phyloP scores from a whole-genome alignment of 805 yeast genomes.

The Zygotorulaspora danielsina region DNA sequence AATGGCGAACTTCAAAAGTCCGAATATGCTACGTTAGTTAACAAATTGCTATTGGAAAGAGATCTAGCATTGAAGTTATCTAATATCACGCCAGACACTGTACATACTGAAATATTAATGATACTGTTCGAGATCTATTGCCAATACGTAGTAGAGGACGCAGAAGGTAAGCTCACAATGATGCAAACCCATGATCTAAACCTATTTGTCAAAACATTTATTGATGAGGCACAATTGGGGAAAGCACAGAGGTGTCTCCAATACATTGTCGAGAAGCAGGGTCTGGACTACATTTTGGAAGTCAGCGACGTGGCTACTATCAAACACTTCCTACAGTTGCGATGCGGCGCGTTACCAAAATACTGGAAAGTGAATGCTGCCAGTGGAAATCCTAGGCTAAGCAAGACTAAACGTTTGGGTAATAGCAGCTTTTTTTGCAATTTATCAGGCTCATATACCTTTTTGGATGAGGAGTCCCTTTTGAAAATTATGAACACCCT shows the following conservation, averaged over 20 bases:
- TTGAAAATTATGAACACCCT: slow-evolving; percentile 15
- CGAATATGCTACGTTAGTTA: slow-evolving; percentile 16
- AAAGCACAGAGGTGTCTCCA: slow-evolving; percentile 23
- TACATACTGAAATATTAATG: slow-evolving; percentile 15
- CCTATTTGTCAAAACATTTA: slow-evolving; percentile 15
- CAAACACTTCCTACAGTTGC: slow-evolving; percentile 21
- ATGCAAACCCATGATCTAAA: slow-evolving; percentile 20
- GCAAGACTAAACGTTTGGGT: slow-evolving; percentile 7
- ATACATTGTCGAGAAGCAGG: slow-evolving; percentile 15
- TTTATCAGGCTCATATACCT: slow-evolving; percentile 10
- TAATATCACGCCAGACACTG: slow-evolving; percentile 14
- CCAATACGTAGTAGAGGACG: slow-evolving; percentile 3
- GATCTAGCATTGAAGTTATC: slow-evolving; percentile 8
- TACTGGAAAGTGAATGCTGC: slow-evolving; percentile 17
- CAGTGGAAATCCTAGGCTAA: background rate
- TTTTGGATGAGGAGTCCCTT: slow-evolving; percentile 15
- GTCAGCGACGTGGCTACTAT: slow-evolving; percentile 19
- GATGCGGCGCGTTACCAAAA: slow-evolving; percentile 29
- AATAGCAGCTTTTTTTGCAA: slow-evolving; percentile 4
- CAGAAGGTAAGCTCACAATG: slow-evolving; percentile 8
- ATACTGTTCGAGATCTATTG: slow-evolving; percentile 15
- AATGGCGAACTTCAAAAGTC: slow-evolving; percentile 8
- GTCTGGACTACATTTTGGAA: slow-evolving; percentile 9
- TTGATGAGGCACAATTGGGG: slow-evolving; percentile 20
- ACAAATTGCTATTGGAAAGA: slow-evolving; percentile 11